phyloP scores from a whole-genome alignment of 495 filamentous ascomycete species.

The Cenococcum geophilum region DNA sequence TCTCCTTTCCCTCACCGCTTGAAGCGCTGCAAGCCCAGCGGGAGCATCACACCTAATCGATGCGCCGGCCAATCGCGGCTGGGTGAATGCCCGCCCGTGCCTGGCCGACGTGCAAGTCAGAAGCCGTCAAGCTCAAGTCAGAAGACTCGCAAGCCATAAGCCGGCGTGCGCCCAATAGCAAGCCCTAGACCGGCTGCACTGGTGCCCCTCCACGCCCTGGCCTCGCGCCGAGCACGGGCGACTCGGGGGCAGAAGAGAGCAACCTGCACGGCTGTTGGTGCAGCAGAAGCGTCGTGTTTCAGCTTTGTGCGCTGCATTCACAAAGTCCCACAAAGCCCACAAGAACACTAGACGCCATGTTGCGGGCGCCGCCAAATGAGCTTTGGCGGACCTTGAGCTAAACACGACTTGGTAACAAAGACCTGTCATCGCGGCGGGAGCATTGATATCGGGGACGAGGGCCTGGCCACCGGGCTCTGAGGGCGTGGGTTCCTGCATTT shows the following conservation, averaged over 20 bases:
- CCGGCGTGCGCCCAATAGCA: not conserved
- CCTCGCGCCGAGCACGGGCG: not conserved
- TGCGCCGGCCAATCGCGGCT: not conserved
- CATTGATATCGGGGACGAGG: not conserved
- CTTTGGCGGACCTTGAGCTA: not conserved
- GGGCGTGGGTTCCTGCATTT: not conserved
- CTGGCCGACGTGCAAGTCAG: not conserved
- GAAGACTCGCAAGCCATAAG: not conserved
- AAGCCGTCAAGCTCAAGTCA: not conserved
- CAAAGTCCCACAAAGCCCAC: not conserved
- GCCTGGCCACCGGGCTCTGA: not conserved
- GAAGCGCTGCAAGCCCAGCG: constrained; percentile 6
- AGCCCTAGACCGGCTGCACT: not conserved
- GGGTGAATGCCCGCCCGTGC: not conserved
- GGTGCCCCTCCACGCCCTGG: not conserved
- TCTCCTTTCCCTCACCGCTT: constrained; percentile 13
- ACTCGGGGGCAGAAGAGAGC: not conserved
- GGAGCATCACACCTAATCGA: not conserved
- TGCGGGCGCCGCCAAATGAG: constrained; percentile 1
- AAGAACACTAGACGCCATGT: not conserved
- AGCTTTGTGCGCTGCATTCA: constrained; percentile 11
- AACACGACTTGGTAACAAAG: no score
- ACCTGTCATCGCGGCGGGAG: no score
- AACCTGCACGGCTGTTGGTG: constrained; percentile 1
- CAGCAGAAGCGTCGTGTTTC: constrained; percentile 31